Conservation (phyloP, 2,329 filamentous ascomycete genomes). For the Xylariaceae sp. region DNA sequence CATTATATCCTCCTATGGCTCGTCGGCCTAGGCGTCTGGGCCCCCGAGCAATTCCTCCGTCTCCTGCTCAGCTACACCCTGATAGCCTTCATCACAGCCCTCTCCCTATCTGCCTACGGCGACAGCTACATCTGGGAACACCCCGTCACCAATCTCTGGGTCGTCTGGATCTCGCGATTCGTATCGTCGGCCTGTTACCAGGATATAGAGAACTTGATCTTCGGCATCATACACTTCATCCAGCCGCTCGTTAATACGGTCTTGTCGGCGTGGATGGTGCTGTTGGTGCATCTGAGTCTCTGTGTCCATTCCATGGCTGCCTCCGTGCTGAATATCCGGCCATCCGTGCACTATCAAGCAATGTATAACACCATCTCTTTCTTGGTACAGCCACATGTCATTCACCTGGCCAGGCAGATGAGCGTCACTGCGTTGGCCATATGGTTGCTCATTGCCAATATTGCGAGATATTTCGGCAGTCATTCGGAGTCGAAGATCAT, state of each 20-base stretch:
- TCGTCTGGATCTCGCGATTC: neutral
- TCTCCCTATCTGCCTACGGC: neutral
- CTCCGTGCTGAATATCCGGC: neutral
- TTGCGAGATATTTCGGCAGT: neutral
- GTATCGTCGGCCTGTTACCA: neutral
- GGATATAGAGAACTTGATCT: neutral
- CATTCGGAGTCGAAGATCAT: neutral
- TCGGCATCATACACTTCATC: neutral
- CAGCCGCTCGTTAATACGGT: neutral
- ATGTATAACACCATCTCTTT: neutral
- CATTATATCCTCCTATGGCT: neutral
- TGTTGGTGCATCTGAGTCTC: neutral
- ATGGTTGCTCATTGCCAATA: conserved; percentile 1
- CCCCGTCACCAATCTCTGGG: neutral
- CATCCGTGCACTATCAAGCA: neutral
- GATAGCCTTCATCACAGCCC: neutral
- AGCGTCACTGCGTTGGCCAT: neutral
- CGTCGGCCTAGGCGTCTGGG: neutral
- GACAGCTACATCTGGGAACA: neutral
- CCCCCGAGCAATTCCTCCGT: neutral
- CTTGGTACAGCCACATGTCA: conserved; percentile 2
- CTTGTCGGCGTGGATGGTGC: neutral
- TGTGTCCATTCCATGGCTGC: neutral
- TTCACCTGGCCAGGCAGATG: neutral
- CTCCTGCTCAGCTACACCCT: neutral